Evolutionary conservation across 352 stramenopile species (phyloP).

Genomic region (Thraustotheca clavata): DNA sequence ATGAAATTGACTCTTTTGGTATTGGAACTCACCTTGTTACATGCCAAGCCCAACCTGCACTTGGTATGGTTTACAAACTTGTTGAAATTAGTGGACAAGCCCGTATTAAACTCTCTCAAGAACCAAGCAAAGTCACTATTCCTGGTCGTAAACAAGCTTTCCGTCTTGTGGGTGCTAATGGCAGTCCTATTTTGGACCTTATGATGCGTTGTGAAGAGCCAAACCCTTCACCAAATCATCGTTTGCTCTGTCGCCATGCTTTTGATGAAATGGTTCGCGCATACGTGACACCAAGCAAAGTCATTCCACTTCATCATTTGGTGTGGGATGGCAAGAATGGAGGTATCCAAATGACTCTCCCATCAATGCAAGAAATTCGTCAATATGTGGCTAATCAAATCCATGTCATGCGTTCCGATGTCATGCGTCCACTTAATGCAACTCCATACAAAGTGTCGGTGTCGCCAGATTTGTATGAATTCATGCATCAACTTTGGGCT

Average conservation of each 20-base stretch:
- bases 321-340: slow-evolving; percentile 87
- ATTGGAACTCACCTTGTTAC: slow-evolving; percentile 96
- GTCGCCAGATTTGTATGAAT: slow-evolving; percentile 82
- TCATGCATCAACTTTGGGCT: slow-evolving; percentile 96
- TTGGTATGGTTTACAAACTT: slow-evolving; percentile 99
- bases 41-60: slow-evolving; percentile 96
- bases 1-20: slow-evolving; percentile 94
- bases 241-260: slow-evolving; percentile 91
- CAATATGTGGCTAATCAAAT: slow-evolving; percentile 89
- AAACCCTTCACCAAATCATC: slow-evolving; percentile 69
- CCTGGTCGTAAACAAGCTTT: slow-evolving; percentile 86
- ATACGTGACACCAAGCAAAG: slow-evolving; percentile 87
- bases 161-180: slow-evolving; percentile 84
- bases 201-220: slow-evolving; percentile 84
- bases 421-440: slow-evolving; percentile 93
- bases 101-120: slow-evolving; percentile 97
- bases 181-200: slow-evolving; percentile 83
- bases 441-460: slow-evolving; percentile 93
- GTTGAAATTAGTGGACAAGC: slow-evolving; percentile 94
- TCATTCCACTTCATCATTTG: slow-evolving; percentile 85
- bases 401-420: slow-evolving; percentile 88
- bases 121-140: slow-evolving; percentile 94
- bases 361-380: slow-evolving; percentile 68
- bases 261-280: slow-evolving; percentile 93
- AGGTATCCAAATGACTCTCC: slow-evolving; percentile 51